These are phyloP conservation scores for Elongisporangium prolatum DNA, from an alignment of 352 stramenopile genomes.

Conservation along the genomic window DNA sequence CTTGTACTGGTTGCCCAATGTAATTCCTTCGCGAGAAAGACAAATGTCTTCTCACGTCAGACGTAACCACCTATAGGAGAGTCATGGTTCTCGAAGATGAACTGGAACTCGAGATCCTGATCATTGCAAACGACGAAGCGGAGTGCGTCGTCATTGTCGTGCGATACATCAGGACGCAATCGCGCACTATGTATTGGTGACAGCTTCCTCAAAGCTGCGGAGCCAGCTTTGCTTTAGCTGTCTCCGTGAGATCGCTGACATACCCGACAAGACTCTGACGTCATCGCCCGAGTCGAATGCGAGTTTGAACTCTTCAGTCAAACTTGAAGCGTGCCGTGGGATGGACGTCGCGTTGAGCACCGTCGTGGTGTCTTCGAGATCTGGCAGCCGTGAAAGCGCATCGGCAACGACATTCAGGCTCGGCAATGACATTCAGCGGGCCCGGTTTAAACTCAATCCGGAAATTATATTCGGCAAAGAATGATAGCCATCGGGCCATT, in stretches of 20 bases:
- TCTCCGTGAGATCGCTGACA: too few species aligned
- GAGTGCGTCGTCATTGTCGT: conserved; percentile 2
- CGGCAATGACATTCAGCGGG: too few species aligned
- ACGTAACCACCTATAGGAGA: conserved; percentile 9
- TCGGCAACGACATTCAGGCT: conserved; percentile 19
- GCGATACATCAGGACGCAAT: conserved; percentile 9
- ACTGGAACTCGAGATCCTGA: conserved; percentile 2
- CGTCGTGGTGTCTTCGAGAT: too few species aligned
- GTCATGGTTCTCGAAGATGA: conserved; percentile 18
- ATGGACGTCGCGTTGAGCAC: neutral
- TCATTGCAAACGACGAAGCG: conserved; percentile 8
- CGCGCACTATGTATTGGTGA: too few species aligned
- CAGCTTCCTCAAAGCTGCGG: too few species aligned
- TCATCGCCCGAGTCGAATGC: too few species aligned
- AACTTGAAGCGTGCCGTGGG: too few species aligned
- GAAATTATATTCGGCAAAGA: conserved; percentile 26
- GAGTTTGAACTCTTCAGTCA: too few species aligned
- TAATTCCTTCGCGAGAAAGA: conserved; percentile 11
- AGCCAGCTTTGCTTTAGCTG: too few species aligned
- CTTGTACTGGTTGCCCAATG: conserved; percentile 21
- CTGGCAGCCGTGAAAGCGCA: conserved; percentile 10
- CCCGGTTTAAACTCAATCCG: conserved; percentile 21
- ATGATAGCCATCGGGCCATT: conserved; percentile 20
- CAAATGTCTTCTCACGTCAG: conserved; percentile 8
- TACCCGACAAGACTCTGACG: too few species aligned